Evolutionary conservation across 2,329 filamentous ascomycete genomes (phyloP), one percentile per base, ranked within the genome.

Genomic region (Hypoxylon sp.): DNA sequence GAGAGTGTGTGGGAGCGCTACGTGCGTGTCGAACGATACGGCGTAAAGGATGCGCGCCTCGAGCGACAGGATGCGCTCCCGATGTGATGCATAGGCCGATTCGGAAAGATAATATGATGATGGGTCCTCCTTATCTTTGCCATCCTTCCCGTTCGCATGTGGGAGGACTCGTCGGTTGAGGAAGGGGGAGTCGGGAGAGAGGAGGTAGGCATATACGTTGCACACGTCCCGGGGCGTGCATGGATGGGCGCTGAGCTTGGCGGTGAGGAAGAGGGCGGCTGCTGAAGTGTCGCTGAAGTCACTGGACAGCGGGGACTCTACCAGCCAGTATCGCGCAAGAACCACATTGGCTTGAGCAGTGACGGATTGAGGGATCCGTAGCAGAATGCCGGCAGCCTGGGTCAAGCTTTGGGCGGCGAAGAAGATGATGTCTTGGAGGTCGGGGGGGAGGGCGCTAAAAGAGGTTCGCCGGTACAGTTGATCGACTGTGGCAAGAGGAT

Each of bases 271-370:
- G 48, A 98, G 75, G 0, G 86, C 82, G 13, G 91, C 91, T 27
- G 93, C 91, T 26, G 92, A 96, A 48, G 90, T 83, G 72, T 95
- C 88, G 67, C 78, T 82, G 53, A 86, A 89, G 68, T 87, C 87
- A 73, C 79, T 78, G 61, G 75, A 76, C 78, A 83, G 83, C 69
- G 76, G 80, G 52, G 74, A 84, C 70, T 78, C 81, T 21, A 80
- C 73, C 20, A 92, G 78, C 88, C 90, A 96, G 76, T 92, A 95
- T 11, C 94, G 85, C 48, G 89, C 88, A 27, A 96, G 85, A 0
- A 95, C 76, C 35, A 97, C 86, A 70, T 93, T 91, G 2, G 93
- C 91, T 69, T 92, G 90, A 3, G 92, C 90, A 33, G 95, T 91
- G 33, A 91, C 86, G 66, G 92, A 91, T 72, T 97, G 92, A 5